Evolutionary conservation across 495 filamentous ascomycete species (phyloP), one percentile per base, ranked within the genome.

Genomic region (Hypoxylon perforatum): DNA sequence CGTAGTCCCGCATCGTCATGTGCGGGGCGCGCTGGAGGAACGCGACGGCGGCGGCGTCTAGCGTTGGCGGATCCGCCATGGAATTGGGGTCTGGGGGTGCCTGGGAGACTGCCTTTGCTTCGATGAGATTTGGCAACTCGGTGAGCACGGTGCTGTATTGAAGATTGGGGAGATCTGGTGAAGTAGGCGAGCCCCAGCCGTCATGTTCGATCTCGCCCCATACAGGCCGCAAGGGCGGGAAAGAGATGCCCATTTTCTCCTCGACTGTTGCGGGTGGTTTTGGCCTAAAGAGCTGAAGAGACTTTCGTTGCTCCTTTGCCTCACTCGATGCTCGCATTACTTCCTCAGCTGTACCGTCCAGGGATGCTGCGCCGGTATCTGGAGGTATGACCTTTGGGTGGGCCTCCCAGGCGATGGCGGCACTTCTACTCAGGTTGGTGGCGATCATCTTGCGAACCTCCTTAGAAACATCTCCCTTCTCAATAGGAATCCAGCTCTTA

Each of bases 91-190:
- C 89, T 0, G 83, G 76, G 0, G 91, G 91, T 1, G 92, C 92
- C 38, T 95, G 82, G 0, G 92, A 91, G 11, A 95, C 88, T 6
- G 93, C 95, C 77, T 93, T 93, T 0, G 93, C 94, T 76, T 99
- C 95, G 58, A 99, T 93, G 19, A 99, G 82, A 70, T 97, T 90
- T 1, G 94, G 91, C 12, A 99, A 81, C 78, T 98, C 96, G 17
- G 82, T 79, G 11, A 99, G 85, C n/a, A 99, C 92, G 0, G 85
- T 86, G 38, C 81, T 81, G 73, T 94, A 97, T 45, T 94, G 88
- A 9, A 97, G 76, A 65, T 93, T 87, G 4, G 93, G 88, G 1
- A 96, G 76, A 68, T 96, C 90, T 2, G 81, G 79, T 0, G 87
- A 91, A 8, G 79, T 77, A 6, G 95, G 93, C 2, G 93, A 89